Evolutionary conservation across 768 basidiomycete species (phyloP), one percentile per base, ranked within the genome.

Genomic region (Tricholoma furcatifolium): DNA sequence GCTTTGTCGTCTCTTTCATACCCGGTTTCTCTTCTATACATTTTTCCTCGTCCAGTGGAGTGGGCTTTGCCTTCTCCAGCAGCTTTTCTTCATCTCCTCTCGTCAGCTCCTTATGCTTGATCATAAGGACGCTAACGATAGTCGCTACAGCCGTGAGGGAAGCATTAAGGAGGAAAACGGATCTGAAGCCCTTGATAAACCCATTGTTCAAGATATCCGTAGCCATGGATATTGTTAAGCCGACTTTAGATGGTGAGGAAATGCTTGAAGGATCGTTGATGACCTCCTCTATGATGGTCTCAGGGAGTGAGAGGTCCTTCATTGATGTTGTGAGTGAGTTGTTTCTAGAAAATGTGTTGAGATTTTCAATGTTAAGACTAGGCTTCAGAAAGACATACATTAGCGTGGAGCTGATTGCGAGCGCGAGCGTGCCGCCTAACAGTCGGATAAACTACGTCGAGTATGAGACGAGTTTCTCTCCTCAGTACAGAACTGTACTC

Each of bases 371-470:
- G 4, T 49, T 39, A 1, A 45, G 4, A 5, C 15, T 10, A 15
- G 27, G 39, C 43, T 27, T 1, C 24, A n/a, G 1, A 3, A 17
- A 23, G 11, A 59, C 69, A 45, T 56, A 80, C 74, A 87, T 77
- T 41, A 88, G 70, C 2, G 85, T 80, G 0, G 79, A 75, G 4
- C 79, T 82, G 23, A 87, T 71, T 1, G 87, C 83, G 1, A 90
- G 75, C 4, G 82, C 74, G 2, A 92, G 61, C 0, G 88, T 84
- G 15, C 88, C 88, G 17, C 88, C 89, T 3, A 91, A 70, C 50
- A 83, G 70, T 14, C 88, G 78, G 44, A 88, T 72, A 57, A 90
- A 88, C 84, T 85, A 31, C 6, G 15, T 4, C 14, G 6, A 23
- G 51, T 12, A 8, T 27, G 2, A 12, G 11, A 20, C 2, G 36